Percentiles rank a stretch among this genome's conserved stretches.
Conservation (phyloP, 208 protist species). For the Leishmania martiniquensis region DNA sequence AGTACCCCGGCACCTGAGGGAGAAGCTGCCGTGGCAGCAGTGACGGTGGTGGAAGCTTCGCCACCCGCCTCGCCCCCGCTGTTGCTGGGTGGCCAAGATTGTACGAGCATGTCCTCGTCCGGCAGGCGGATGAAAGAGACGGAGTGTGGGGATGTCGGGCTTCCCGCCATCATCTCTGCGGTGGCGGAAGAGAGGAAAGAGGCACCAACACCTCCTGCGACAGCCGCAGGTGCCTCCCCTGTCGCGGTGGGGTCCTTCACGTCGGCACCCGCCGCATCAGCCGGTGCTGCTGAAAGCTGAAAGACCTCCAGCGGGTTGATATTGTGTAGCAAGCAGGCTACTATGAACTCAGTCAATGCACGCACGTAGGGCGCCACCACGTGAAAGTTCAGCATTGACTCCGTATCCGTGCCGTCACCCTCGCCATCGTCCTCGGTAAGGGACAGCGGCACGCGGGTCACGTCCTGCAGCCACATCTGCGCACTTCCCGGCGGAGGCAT, state of each 20-base stretch:
- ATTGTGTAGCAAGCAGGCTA: constrained; percentile 45
- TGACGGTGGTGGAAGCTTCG: neutral
- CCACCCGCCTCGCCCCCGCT: neutral
- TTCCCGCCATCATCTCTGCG: neutral
- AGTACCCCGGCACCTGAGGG: constrained; percentile 1
- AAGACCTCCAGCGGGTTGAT: constrained; percentile 45
- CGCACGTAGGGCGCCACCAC: constrained; percentile 23
- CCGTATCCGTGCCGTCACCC: neutral
- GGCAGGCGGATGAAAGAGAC: constrained; percentile 32
- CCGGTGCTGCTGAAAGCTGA: constrained; percentile 1
- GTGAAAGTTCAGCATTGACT: constrained; percentile 33
- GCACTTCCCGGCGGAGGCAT: constrained; percentile 17
- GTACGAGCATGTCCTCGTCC: constrained; percentile 50
- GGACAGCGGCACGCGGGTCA: neutral
- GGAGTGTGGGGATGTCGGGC: neutral
- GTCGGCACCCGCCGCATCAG: neutral
- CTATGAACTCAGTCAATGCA: constrained; percentile 33
- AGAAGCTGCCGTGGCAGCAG: neutral
- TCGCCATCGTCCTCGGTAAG: neutral
- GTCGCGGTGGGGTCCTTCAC: neutral
- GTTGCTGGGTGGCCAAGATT: constrained; percentile 40
- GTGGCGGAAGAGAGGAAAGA: neutral
- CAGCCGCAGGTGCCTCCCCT: neutral
- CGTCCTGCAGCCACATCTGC: constrained; percentile 31
- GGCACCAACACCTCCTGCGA: neutral